A percentile compares a stretch with the other conserved stretches of the same genome.
Evolutionary conservation across 805 yeast species (phyloP).

Genomic region (Schizosaccharomyces pombe): ASM294v3 CU329670.1:2231001-2231500

Average conservation of each 20-base stretch:
- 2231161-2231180: not conserved
- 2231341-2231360: not conserved
- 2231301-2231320: not conserved
- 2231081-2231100: not conserved
- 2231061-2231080: not conserved
- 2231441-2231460: no score
- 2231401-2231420: not conserved
- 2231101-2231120: not conserved
- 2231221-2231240: not conserved
- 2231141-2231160: not conserved
- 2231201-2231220: not conserved
- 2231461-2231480: no score
- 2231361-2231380: not conserved
- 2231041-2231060: constrained; percentile 2
- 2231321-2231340: not conserved
- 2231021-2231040: not conserved
- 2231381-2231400: not conserved
- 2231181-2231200: not conserved
- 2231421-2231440: no score
- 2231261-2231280: not conserved
- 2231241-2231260: not conserved
- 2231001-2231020: not conserved
- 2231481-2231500: no score
- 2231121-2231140: not conserved
- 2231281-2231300: no score